Evolutionary conservation across 208 protist genomes (phyloP), one percentile per base, ranked within the genome.

Genomic region (Tritrichomonas musculus): DNA sequence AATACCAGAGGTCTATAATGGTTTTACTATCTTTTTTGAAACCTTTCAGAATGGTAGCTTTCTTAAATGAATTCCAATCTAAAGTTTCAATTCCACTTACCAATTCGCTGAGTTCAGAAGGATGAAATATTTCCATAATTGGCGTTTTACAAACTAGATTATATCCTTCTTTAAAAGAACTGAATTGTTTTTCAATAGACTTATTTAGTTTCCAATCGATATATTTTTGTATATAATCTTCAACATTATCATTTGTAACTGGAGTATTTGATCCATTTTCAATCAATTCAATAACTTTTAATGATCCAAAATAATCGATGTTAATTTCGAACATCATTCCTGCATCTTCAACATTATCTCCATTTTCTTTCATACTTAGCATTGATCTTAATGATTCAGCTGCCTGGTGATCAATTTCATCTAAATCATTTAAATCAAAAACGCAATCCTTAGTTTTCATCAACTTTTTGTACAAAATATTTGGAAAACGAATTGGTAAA

Each of bases 401-500:
- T 2, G 95, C 33, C 0, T 94, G 30, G 22, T 92, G 94, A 49
- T 95, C 33, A 72, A 95, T 72, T 33, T 94, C 64, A 20, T 17
- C 9, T 1, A 95, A 36, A 73, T 95, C 92, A 36, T 72, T 49
- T 27, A 95, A n/a, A 25, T 17, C 66, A 33, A 95, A 69, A 14
- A 11, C n/a, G n/a, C n/a, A n/a, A n/a, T n/a, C n/a, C n/a, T n/a
- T 92, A 39, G 92, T 20, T 49, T 64, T 41, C 3, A 95, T n/a
- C 0, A 95, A 41, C n/a, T 93, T 95, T 30, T 93, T 92, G 65
- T 84, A 95, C 27, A 95, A 55, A n/a, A 72, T 5, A 5, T 94
- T 20, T 17, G 98, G 98, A 11, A 99, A 97, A 73, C 97, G 65
- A 33, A 98, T 75, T 88, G 98, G 96, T 30, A 99, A 94, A 93